These are phyloP conservation scores for Suhomyces bokatorum DNA, from an alignment of 1,139 yeast genomes.

Conservation along the genomic window DNA sequence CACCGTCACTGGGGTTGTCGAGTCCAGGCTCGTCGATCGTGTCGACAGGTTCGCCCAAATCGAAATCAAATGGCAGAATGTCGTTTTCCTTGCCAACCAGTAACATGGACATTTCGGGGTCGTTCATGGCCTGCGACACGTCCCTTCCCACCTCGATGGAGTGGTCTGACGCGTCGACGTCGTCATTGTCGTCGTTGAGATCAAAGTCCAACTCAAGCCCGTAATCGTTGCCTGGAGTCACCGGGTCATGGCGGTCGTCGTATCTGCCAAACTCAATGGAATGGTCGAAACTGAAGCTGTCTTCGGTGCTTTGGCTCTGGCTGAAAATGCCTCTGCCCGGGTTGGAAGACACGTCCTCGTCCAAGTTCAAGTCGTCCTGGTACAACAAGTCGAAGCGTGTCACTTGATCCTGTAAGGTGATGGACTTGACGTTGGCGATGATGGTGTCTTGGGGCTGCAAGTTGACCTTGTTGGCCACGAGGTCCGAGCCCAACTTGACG, in stretches of 20 bases:
- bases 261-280: constrained; percentile 63
- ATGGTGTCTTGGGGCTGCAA: constrained; percentile 53
- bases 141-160: constrained; percentile 52
- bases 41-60: constrained; percentile 30
- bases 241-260: constrained; percentile 21
- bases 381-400: constrained; percentile 73
- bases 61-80: constrained; percentile 13
- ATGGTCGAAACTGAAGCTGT: constrained; percentile 35
- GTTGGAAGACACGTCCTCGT: constrained; percentile 30
- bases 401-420: constrained; percentile 73
- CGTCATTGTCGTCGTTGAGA: constrained; percentile 28
- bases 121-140: constrained; percentile 22
- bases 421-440: constrained; percentile 52
- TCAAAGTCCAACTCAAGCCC: constrained; percentile 56
- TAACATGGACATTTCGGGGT: constrained; percentile 33
- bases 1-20: constrained; percentile 14
- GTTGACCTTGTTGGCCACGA: constrained; percentile 31
- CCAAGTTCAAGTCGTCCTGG: constrained; percentile 64
- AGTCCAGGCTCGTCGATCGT: constrained; percentile 20
- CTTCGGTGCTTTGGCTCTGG: constrained; percentile 16
- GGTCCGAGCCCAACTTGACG: constrained; percentile 32
- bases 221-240: constrained; percentile 39
- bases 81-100: constrained; percentile 23
- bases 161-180: constrained; percentile 8
- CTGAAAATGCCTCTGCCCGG: constrained; percentile 17